Base-by-base conservation (phyloP, 805 yeast genomes). In the Blastobotrys muscicola region DNA sequence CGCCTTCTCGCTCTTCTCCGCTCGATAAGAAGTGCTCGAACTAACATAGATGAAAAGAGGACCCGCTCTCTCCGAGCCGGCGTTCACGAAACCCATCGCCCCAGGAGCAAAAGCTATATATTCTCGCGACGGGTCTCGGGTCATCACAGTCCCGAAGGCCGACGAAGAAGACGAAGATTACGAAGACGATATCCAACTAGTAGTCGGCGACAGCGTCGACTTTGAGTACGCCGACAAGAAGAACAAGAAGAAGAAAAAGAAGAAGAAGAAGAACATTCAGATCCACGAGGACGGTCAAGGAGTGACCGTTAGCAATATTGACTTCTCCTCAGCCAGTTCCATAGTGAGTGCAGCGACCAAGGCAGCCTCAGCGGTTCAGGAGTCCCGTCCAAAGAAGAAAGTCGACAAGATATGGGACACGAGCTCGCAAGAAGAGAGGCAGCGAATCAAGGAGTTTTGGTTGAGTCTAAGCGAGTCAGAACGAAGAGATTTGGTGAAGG, bases 221-320 rank as follows among this genome's bases (percentile, higher is more conserved):
- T 64, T 64, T 36, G 65, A 64, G 44, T 64, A 63, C 43, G 26
- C 29, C 38, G 13, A 31, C 34, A 46, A 45, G 47, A 54, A 54
- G 47, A 61, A 56, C 50, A 65, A 62, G 51, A 63, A 62, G 54
- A 59, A 58, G 54, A 61, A 61, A 57, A 58, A 58, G 52, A 53
- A 52, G 50, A 39, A 41, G 42, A 58, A 53, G 50, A 23, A 50
- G 10, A 71, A 54, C 68, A 78, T 52, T 76, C 80, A 10, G 68
- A 71, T 33, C 71, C 74, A 31, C 3, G 72, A 80, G 3, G 81
- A 83, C 57, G 94, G 94, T 6, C 47, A 47, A 12, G 85, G 82
- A 51, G 82, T 84, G 4, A 74, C 83, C 39, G 86, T 85, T 16
- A 82, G 82, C 52, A 70, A 75, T 41, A 56, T 76, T 41, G 54